Conservation (phyloP, 2,329 filamentous ascomycete genomes). For the Penicillium sp. region DNA sequence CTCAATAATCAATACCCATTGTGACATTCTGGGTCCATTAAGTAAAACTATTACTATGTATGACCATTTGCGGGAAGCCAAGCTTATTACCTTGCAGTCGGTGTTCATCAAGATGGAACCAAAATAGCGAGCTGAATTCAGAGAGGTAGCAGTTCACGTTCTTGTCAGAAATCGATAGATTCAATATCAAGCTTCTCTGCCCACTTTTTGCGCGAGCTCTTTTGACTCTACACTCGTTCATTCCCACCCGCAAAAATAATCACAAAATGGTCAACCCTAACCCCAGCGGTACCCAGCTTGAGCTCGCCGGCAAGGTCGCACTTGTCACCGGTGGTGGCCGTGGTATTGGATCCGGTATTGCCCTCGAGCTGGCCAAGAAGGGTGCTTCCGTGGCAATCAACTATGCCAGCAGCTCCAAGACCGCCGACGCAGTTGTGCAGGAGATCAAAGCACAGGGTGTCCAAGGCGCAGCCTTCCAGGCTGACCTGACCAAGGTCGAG, state of each 20-base stretch:
- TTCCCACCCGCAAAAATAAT: not conserved
- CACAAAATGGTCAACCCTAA: conserved; percentile 19
- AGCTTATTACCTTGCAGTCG: not conserved
- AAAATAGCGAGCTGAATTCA: not conserved
- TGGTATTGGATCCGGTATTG: conserved; percentile 46
- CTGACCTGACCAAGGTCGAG: conserved; percentile 65
- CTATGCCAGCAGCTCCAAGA: conserved; percentile 60
- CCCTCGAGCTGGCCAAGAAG: conserved; percentile 41
- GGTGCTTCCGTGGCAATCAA: conserved; percentile 45
- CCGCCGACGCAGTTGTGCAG: conserved; percentile 66
- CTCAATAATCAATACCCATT: not conserved
- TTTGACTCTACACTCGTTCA: not conserved
- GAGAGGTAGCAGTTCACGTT: not conserved
- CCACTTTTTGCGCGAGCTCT: not conserved
- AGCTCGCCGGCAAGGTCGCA: conserved; percentile 40
- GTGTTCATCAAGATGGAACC: not conserved
- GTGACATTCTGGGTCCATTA: not conserved
- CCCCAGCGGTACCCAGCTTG: conserved; percentile 11
- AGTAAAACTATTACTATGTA: not conserved
- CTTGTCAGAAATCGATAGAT: not conserved
- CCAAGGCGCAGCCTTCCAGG: conserved; percentile 65
- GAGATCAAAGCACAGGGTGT: conserved; percentile 65
- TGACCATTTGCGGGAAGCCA: conserved; percentile 1
- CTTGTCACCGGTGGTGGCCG: conserved; percentile 40
- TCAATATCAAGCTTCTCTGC: conserved; percentile 2